Base-by-base conservation (phyloP, 2,329 filamentous ascomycete species). In the Phialocephala sp. region DNA sequence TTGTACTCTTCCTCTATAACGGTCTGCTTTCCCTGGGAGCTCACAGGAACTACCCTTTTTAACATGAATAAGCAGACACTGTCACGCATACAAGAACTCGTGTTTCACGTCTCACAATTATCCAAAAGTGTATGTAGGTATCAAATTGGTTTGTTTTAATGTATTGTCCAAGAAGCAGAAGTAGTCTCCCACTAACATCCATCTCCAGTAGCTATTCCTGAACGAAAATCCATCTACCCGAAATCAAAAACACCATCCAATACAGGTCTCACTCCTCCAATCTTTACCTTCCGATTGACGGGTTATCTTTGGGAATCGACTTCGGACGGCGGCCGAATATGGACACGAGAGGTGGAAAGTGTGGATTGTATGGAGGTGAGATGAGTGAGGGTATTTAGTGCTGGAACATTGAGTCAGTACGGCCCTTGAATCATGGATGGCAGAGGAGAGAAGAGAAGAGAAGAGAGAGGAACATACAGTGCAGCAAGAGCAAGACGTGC, bases 401-500 rank as follows among this genome's bases (percentile, higher is more conserved):
- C 59, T 68, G 12, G 1, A 39, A 2, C 0, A 11, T 32, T 32
- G 27, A 6, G 32, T 32, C 1, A 63, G 52, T 35, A 64, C 22
- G n/a, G n/a, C 27, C 3, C 27, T 32, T 6, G 8, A n/a, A n/a
- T n/a, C n/a, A 15, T 32, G 32, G 1, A 18, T 24, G 8, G 8
- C 8, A 36, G n/a, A n/a, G n/a, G n/a, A n/a, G 41, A 43, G 4
- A 1, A 12, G 20, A 37, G 20, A 15, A n/a, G 41, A 43, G 4
- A 1, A 12, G 20, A 37, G 20, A 15, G n/a, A 32, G 36, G 35
- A 39, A 65, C 67, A n/a, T 62, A 66, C 67, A 55, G 59, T 27
- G 67, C 67, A 69, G 65, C 67, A 69, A 32, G 62, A 62, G 63
- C 67, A 69, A 52, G 56, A 54, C 8, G 41, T 39, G 60, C 67